These are phyloP conservation scores for Letharia columbiana DNA, from an alignment of 495 filamentous ascomycete genomes.

Conservation along the genomic window DNA sequence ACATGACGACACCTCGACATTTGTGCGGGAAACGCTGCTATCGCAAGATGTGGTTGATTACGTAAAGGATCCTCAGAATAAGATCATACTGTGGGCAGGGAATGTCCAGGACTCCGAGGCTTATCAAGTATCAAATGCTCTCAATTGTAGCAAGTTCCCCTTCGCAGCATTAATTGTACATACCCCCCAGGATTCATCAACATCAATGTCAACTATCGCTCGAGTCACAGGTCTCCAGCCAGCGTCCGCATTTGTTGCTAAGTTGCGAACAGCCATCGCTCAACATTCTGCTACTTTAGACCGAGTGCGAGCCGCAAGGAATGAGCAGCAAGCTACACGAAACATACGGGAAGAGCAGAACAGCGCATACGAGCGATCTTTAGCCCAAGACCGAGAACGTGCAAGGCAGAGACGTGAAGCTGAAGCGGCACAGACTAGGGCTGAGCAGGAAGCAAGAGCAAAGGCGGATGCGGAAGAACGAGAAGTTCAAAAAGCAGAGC, in stretches of 20 bases:
- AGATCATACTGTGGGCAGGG: slow-evolving; percentile 82
- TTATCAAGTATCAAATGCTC: slow-evolving; percentile 76
- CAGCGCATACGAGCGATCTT: slow-evolving; percentile 80
- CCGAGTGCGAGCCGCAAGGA: slow-evolving; percentile 57
- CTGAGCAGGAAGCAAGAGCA: slow-evolving; percentile 53
- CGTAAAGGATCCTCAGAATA: slow-evolving; percentile 60
- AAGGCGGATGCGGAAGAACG: slow-evolving; percentile 55
- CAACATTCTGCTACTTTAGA: slow-evolving; percentile 62
- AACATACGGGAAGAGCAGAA: slow-evolving; percentile 77
- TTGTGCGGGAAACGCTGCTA: slow-evolving; percentile 73
- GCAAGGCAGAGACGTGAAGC: slow-evolving; percentile 65
- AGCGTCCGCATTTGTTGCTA: slow-evolving; percentile 56
- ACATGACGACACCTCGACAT: slow-evolving; percentile 83
- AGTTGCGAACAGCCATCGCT: slow-evolving; percentile 59
- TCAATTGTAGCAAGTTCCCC: slow-evolving; percentile 83
- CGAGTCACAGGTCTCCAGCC: slow-evolving; percentile 63
- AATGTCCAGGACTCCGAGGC: slow-evolving; percentile 87
- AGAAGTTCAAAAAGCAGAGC: slow-evolving; percentile 47
- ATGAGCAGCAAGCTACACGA: slow-evolving; percentile 67
- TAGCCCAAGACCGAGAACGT: slow-evolving; percentile 80
- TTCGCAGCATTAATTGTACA: slow-evolving; percentile 78
- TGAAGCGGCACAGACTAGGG: slow-evolving; percentile 55
- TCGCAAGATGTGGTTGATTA: slow-evolving; percentile 63
- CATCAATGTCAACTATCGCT: slow-evolving; percentile 77
- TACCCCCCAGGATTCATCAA: slow-evolving; percentile 69